A percentile compares a stretch with the other conserved stretches of the same genome.
Evolutionary conservation across 495 filamentous ascomycete species (phyloP).

Genomic region (Bombardia bombarda): DNA sequence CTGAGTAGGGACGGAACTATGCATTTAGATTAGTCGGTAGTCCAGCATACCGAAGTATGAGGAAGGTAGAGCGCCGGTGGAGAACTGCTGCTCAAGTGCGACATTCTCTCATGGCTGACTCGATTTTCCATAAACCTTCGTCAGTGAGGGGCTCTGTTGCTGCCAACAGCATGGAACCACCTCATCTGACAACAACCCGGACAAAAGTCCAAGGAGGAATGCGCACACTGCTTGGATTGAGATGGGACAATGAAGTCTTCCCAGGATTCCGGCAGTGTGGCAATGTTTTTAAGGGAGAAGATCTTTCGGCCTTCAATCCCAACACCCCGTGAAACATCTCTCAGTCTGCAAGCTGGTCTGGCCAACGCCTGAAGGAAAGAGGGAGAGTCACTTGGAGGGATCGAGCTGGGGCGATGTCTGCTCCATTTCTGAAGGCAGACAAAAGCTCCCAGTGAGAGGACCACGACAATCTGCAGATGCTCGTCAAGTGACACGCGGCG

Average conservation of each 20-base stretch:
- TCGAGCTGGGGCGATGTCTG: slow-evolving; percentile 64
- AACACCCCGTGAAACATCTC: slow-evolving; percentile 62
- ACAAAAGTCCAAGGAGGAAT: slow-evolving; percentile 3
- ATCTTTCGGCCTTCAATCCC: slow-evolving; percentile 55
- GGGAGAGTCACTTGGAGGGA: slow-evolving; percentile 54
- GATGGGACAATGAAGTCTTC: background rate
- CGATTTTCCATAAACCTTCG: slow-evolving; percentile 65
- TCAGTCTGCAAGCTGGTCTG: slow-evolving; percentile 32
- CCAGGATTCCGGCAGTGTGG: slow-evolving; percentile 30
- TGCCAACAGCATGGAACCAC: background rate
- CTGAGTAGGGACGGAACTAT: slow-evolving; percentile 75
- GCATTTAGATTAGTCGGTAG: slow-evolving; percentile 54
- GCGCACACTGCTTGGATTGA: background rate
- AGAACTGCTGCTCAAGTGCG: slow-evolving; percentile 80
- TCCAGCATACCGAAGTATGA: slow-evolving; percentile 54
- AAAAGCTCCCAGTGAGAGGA: slow-evolving; percentile 67
- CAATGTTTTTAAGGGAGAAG: slow-evolving; percentile 83
- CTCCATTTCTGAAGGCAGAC: slow-evolving; percentile 15
- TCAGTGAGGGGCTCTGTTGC: slow-evolving; percentile 51
- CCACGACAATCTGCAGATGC: slow-evolving; percentile 60
- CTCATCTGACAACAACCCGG: slow-evolving; percentile 4
- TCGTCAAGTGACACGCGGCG: slow-evolving; percentile 42
- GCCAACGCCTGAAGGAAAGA: slow-evolving; percentile 41
- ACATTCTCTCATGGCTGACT: slow-evolving; percentile 89
- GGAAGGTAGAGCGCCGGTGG: slow-evolving; percentile 75